These are phyloP conservation scores for Pichia inconspicua DNA, from an alignment of 1,139 yeast genomes.

Conservation along the genomic window DNA sequence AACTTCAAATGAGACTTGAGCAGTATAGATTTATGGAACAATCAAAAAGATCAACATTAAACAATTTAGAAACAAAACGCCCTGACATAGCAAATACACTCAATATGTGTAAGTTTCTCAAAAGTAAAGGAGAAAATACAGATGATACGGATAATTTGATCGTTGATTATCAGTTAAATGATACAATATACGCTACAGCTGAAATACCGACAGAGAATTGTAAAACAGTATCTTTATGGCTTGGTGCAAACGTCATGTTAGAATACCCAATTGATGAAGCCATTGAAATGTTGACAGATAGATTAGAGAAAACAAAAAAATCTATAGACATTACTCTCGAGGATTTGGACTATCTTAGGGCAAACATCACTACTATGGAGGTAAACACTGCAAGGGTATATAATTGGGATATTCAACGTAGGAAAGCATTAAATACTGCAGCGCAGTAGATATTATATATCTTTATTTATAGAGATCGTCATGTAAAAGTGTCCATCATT, in stretches of 20 bases:
- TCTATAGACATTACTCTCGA: constrained; percentile 60
- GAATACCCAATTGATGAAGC: constrained; percentile 93
- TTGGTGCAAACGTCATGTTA: constrained; percentile 96
- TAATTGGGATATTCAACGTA: constrained; percentile 91
- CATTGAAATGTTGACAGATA: constrained; percentile 51
- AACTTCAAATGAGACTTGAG: constrained; percentile 27
- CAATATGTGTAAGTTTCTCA: constrained; percentile 58
- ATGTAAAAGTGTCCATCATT: constrained; percentile 48
- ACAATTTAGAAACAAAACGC: constrained; percentile 62
- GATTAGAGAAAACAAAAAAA: constrained; percentile 55
- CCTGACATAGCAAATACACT: constrained; percentile 87
- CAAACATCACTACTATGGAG: constrained; percentile 94
- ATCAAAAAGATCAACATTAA: constrained; percentile 63
- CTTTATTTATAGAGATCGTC: constrained; percentile 15
- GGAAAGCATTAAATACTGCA: constrained; percentile 26
- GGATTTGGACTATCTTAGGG: constrained; percentile 82
- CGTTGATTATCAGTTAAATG: constrained; percentile 84
- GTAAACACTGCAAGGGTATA: constrained; percentile 93
- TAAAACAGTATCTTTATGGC: constrained; percentile 70
- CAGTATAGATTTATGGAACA: constrained; percentile 43
- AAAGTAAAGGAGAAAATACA: constrained; percentile 29
- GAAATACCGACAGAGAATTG: constrained; percentile 47
- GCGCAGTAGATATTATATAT: neutral
- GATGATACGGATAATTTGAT: constrained; percentile 41
- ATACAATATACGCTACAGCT: constrained; percentile 84